A percentile compares a stretch with the other conserved stretches of the same genome.
These are phyloP conservation scores for Ambrosia hybrid DNA, from an alignment of 140 eudicot genomes.

Conservation along the genomic window DNA sequence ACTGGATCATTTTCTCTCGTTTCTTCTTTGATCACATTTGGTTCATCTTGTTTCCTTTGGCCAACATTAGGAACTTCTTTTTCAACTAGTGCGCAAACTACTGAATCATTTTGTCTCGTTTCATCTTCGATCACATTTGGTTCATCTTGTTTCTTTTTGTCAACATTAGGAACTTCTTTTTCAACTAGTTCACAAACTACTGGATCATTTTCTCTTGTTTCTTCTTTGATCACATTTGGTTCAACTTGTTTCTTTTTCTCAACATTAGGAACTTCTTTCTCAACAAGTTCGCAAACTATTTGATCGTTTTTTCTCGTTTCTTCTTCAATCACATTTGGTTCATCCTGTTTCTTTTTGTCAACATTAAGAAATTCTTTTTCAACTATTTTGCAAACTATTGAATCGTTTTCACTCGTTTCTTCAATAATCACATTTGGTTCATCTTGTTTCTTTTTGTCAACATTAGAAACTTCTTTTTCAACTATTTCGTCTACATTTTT, in stretches of 20 bases:
- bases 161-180: not conserved
- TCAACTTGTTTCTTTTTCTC: constrained; percentile 13
- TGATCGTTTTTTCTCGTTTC: constrained; percentile 7
- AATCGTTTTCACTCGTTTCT: constrained; percentile 4
- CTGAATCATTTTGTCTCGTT: constrained; percentile 11
- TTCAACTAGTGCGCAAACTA: not conserved
- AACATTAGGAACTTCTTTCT: constrained; percentile 11
- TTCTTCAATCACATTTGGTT: not conserved
- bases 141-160: constrained; percentile 10
- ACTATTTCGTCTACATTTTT: constrained; percentile 20
- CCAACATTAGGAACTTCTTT: not conserved
- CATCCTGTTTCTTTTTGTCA: constrained; percentile 8
- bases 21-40: not conserved
- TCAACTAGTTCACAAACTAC: too few species aligned
- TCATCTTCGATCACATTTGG: not conserved
- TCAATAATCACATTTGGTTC: not conserved
- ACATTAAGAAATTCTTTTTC: constrained; percentile 10
- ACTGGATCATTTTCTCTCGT: constrained; percentile 10
- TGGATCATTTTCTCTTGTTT: not conserved
- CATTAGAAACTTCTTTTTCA: constrained; percentile 9
- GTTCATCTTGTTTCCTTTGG: constrained; percentile 10
- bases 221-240: not conserved
- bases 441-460: constrained; percentile 10
- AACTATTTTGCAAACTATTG: not conserved
- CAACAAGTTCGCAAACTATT: constrained; percentile 7